Base-by-base conservation (phyloP, 2,329 filamentous ascomycete genomes). In the Paraphaeosphaeria minitans region DNA sequence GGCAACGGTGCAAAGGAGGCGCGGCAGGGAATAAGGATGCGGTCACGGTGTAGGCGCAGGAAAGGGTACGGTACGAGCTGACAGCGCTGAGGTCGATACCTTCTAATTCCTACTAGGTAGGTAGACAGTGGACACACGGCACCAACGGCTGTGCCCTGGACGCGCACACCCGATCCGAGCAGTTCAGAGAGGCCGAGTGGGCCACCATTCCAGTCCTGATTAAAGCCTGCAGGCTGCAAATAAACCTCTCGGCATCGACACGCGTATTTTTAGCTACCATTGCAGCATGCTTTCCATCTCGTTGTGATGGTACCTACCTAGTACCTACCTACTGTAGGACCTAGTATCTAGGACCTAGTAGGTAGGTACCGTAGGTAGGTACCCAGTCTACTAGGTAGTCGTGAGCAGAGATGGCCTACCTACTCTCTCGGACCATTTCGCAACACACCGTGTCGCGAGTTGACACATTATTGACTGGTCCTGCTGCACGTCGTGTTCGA, bases 31-130 rank as follows among this genome's bases (percentile, higher is more conserved):
- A n/a, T 13, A 45, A 29, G 27, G 22, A 16, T 22, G 12, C 31
- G 31, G 41, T 45, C 27, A 27, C 33, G 42, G n/a, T 10, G 50
- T 35, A 37, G 29, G 45, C 22, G 39, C 35, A 58, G 51, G 49
- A 54, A 58, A 58, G 31, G 39, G 29, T 45, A n/a, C 22, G 39
- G 29, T 45, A n/a, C 22, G 51, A 45, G 41, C 51, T 45, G 51
- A 46, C 51, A 45, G n/a, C 50, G 22, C 31, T 8, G 37, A 39
- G 37, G 37, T 39, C 37, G 37, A 39, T 39, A n/a, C 13, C 10
- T 4, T 31, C 35, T 39, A 14, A 16, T 39, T n/a, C n/a, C n/a
- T n/a, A n/a, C n/a, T n/a, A n/a, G n/a, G n/a, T n/a, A n/a, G n/a
- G n/a, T n/a, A n/a, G n/a, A n/a, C n/a, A 39, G 16, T n/a, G 19